phyloP scores from a whole-genome alignment of 768 basidiomycete species.

The Suillus luteus region DNA sequence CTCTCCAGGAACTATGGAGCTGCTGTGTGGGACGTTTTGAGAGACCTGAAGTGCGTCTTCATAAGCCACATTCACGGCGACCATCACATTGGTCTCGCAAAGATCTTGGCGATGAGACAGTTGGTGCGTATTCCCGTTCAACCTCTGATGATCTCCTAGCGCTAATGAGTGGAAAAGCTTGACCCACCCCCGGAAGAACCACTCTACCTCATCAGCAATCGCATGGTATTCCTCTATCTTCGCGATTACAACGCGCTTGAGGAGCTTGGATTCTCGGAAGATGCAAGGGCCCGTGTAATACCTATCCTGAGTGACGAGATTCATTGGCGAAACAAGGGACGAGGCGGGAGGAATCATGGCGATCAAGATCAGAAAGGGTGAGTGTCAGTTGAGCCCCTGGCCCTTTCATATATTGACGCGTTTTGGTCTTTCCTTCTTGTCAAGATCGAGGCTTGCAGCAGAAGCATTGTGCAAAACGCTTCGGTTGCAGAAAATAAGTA shows the following conservation, averaged over 20 bases:
- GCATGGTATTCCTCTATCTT: slow-evolving; percentile 63
- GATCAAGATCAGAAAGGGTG: slow-evolving; percentile 8
- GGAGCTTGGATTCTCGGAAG: slow-evolving; percentile 61
- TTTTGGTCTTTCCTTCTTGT: background rate
- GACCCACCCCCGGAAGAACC: slow-evolving; percentile 60
- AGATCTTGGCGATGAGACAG: slow-evolving; percentile 70
- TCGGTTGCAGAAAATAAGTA: slow-evolving; percentile 59
- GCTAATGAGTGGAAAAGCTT: slow-evolving; percentile 48
- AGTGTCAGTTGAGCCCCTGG: background rate
- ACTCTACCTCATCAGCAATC: slow-evolving; percentile 69
- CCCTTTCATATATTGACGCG: background rate
- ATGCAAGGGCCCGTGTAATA: slow-evolving; percentile 52
- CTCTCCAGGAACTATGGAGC: slow-evolving; percentile 74
- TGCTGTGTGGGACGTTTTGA: slow-evolving; percentile 59
- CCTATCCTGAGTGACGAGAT: slow-evolving; percentile 56
- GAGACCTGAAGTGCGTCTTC: slow-evolving; percentile 78
- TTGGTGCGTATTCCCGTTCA: slow-evolving; percentile 44
- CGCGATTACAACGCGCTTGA: slow-evolving; percentile 73
- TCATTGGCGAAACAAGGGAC: slow-evolving; percentile 44
- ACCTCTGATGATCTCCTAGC: background rate
- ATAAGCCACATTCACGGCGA: slow-evolving; percentile 92
- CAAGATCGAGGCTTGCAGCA: slow-evolving; percentile 47
- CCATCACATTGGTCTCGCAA: slow-evolving; percentile 84
- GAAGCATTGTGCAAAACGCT: slow-evolving; percentile 50
- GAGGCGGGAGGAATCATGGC: background rate